Evolutionary conservation across 805 yeast species (phyloP), one percentile per base, ranked within the genome.

Genomic region (Lipomyces yamanashiensis): DNA sequence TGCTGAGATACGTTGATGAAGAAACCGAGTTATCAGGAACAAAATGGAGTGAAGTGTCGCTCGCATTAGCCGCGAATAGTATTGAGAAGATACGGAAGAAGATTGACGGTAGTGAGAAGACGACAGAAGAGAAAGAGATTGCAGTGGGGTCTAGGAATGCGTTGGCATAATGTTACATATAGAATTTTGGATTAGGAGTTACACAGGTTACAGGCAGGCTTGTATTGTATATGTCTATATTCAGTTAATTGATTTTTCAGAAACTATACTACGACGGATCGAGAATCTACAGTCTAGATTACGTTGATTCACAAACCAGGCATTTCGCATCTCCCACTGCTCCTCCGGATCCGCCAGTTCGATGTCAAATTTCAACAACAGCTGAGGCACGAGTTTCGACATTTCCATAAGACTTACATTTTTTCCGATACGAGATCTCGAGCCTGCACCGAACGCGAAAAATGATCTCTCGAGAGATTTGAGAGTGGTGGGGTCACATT

Each of bases 331-430:
- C 15, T 21, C 7, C 54, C 54, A 51, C 21, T 51, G 34, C 28
- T 15, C 54, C 7, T 36, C n/a, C 33, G 37, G 28, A 51, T 51
- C 41, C 8, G 33, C 54, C 33, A 51, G 39, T 10, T 51, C 54
- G 21, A 51, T 9, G 3, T 34, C 44, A 51, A 51, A 51, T 4
- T 51, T 37, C 33, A 43, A 9, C 6, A 51, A 19, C 33, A 51
- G 33, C 33, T 51, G 45, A 17, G 54, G 54, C 17, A 51, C 54
- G 7, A 51, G 15, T 21, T 51, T 51, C 23, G 43, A 37, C 43
- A 51, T 51, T 37, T 51, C 54, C 54, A 51, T 51, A 9, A 51
- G 12, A 51, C 54, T 51, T n/a, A 51, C 34, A 37, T 51, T 51
- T 28, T 36, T 51, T 7, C 54, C 54, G 21, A 51, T 51, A 36